These are phyloP conservation scores for Cladophialophora immunda DNA, from an alignment of 2,329 filamentous ascomycete species.

Conservation along the genomic window DNA sequence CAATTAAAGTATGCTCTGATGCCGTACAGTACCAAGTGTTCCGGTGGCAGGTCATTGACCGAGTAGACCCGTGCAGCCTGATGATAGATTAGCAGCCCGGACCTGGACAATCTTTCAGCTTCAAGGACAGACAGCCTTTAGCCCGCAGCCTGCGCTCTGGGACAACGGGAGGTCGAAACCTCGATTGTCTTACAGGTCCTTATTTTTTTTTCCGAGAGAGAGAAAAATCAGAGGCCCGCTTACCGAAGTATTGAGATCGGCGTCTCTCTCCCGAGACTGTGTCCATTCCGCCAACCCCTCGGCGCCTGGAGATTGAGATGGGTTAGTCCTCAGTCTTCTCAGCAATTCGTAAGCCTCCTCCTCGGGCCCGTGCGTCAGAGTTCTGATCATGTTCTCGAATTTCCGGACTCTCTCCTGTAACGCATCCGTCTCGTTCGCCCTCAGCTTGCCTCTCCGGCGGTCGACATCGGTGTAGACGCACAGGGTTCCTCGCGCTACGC, in stretches of 20 bases:
- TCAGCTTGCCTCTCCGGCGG: conserved; percentile 26
- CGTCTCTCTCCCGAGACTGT: conserved; percentile 14
- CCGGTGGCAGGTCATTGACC: conserved; percentile 17
- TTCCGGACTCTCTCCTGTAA: conserved; percentile 20
- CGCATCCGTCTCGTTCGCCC: conserved; percentile 22
- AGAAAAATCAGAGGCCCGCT: background rate
- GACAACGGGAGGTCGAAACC: background rate
- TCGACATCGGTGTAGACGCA: conserved; percentile 24
- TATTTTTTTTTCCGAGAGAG: too few relatives aligned
- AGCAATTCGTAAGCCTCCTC: conserved; percentile 23
- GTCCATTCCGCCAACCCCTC: conserved; percentile 17
- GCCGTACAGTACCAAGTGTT: conserved; percentile 15
- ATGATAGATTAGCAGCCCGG: background rate
- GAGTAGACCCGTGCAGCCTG: conserved; percentile 22
- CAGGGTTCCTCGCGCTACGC: conserved; percentile 10
- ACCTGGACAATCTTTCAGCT: background rate
- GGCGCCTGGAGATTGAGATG: conserved; percentile 1
- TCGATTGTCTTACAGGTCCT: background rate
- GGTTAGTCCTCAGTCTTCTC: conserved; percentile 21
- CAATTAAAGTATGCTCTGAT: conserved; percentile 23
- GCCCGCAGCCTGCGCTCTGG: background rate
- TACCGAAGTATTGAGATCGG: conserved; percentile 16
- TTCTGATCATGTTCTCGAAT: conserved; percentile 18
- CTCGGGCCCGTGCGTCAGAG: conserved; percentile 19
- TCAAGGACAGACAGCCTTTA: background rate